A percentile compares a stretch with the other conserved stretches of the same genome.
These are phyloP conservation scores for Spathaspora arborariae DNA, from an alignment of 805 yeast genomes.

Conservation along the genomic window DNA sequence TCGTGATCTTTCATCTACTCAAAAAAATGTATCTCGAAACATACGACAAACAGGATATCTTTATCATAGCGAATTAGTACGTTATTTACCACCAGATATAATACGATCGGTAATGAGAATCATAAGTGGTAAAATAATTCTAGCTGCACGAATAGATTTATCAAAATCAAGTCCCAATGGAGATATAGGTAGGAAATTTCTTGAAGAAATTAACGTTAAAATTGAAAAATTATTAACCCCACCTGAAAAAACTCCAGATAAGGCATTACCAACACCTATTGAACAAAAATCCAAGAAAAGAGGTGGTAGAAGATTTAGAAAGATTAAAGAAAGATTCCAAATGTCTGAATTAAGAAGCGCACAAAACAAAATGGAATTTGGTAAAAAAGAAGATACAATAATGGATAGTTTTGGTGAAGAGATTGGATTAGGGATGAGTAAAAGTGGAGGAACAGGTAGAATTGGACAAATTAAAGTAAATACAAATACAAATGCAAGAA, in stretches of 20 bases:
- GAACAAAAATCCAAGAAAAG: slow-evolving; percentile 77
- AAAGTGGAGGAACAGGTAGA: slow-evolving; percentile 19
- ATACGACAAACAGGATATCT: slow-evolving; percentile 67
- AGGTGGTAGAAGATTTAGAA: slow-evolving; percentile 79
- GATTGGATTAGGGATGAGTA: slow-evolving; percentile 75
- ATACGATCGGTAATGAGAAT: slow-evolving; percentile 73
- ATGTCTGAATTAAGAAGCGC: slow-evolving; percentile 79
- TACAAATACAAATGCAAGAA: slow-evolving; percentile 49
- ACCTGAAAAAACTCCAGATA: slow-evolving; percentile 59
- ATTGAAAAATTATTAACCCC: slow-evolving; percentile 74
- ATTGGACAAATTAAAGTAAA: slow-evolving; percentile 31
- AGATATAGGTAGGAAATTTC: slow-evolving; percentile 54
- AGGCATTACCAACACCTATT: slow-evolving; percentile 69
- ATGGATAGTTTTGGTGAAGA: slow-evolving; percentile 74
- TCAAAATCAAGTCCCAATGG: slow-evolving; percentile 44
- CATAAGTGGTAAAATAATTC: slow-evolving; percentile 69
- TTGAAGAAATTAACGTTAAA: slow-evolving; percentile 55
- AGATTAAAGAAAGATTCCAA: slow-evolving; percentile 75
- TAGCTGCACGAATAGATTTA: slow-evolving; percentile 82
- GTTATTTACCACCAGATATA: slow-evolving; percentile 52
- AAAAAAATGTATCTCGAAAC: slow-evolving; percentile 29
- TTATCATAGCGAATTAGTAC: slow-evolving; percentile 57
- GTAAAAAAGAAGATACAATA: slow-evolving; percentile 61
- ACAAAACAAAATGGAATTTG: slow-evolving; percentile 83
- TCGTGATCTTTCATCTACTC: slow-evolving; percentile 30